Base-by-base conservation (phyloP, 179 eudicot genomes). In the Patellifolia procumbens region DNA sequence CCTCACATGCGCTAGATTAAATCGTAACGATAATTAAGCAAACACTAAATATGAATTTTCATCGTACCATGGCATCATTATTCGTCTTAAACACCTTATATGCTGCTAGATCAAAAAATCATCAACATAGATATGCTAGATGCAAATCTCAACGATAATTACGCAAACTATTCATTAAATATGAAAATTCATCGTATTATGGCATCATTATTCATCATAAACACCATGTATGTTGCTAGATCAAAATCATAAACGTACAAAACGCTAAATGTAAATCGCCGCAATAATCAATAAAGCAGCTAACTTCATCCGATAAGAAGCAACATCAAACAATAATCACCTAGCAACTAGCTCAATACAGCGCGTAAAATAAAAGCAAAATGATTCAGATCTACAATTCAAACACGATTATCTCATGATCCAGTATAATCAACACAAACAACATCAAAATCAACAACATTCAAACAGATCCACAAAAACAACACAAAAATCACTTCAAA, bases 391-490 rank as follows among this genome's bases (percentile, higher is more conserved):
- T 55, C 56, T 20, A 62, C 2, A 42, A 48, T n/a, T 24, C 20
- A n/a, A 70, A 60, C 28, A 26, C 26, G 16, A 16, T 13, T 17
- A 20, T 5, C 24, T 20, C 4, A 42, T 22, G 42, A 77, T 77
- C 64, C 13, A 48, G 9, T 17, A 13, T 46, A 28, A 28, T 46
- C 58, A 42, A 3, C 70, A 3, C 31, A 19, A 34, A 64, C 4
- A 35, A 42, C 31, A 22, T 0, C 5, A 0, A 75, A 49, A 32
- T 31, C 15, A 46, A 58, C 37, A 19, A n/a, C 61, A 70, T 53
- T 19, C 22, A 68, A 56, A 35, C n/a, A 69, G 61, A 70, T 77
- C 60, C 26, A 24, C 22, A 9, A 35, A 58, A 61, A 19, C n/a
- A 28, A 61, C 32, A 45, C 1, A 0, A 49, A 28, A 68, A 37